Conservation (phyloP, 805 yeast species). For the Monosporozyma aquatica region DNA sequence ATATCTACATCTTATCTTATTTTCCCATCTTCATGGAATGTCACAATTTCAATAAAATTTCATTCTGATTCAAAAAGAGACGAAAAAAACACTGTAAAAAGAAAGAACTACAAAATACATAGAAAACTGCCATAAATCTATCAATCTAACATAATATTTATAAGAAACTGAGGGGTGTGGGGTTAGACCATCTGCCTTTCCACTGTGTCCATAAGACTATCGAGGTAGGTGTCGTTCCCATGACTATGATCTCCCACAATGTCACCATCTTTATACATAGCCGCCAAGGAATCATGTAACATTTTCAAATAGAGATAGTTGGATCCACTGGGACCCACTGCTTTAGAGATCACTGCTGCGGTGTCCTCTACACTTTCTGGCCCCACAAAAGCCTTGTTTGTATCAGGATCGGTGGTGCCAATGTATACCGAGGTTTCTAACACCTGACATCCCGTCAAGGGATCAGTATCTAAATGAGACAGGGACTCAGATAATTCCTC, state of each 20-base stretch:
- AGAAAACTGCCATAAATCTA: no score
- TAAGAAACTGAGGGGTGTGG: no score
- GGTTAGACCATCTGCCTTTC: slow-evolving; percentile 7
- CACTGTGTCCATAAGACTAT: slow-evolving; percentile 28
- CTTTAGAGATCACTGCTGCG: slow-evolving; percentile 47
- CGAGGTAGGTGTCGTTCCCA: slow-evolving; percentile 36
- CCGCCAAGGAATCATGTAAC: slow-evolving; percentile 42
- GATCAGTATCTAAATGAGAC: slow-evolving; percentile 10
- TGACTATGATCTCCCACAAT: slow-evolving; percentile 3
- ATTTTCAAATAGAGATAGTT: slow-evolving; percentile 61
- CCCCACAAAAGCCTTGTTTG: slow-evolving; percentile 76
- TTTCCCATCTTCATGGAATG: no score
- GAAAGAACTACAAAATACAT: no score
- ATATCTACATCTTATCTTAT: no score
- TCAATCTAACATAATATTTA: no score
- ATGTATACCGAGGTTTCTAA: slow-evolving; percentile 64
- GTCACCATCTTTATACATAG: slow-evolving; percentile 21
- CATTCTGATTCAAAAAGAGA: no score
- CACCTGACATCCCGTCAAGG: slow-evolving; percentile 32
- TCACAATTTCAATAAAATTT: no score
- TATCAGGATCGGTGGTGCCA: slow-evolving; percentile 50
- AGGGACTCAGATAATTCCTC: slow-evolving; percentile 18
- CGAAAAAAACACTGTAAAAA: no score
- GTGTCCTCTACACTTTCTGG: slow-evolving; percentile 57
- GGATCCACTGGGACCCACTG: slow-evolving; percentile 74